Base-by-base conservation (phyloP, 2,329 filamentous ascomycete species). In the Beauveria medogensis region DNA sequence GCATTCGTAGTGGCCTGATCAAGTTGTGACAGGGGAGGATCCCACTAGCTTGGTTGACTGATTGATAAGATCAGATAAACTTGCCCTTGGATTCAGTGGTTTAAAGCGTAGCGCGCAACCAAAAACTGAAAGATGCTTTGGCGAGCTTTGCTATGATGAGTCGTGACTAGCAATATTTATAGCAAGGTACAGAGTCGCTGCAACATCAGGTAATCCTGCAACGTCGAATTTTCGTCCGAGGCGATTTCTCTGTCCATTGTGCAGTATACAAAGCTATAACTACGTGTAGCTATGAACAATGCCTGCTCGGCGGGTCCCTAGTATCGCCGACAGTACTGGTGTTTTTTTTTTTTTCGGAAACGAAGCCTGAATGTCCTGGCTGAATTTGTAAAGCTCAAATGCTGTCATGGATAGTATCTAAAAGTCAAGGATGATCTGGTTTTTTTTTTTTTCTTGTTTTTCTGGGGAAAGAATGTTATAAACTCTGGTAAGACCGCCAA, bases 281-380 rank as follows among this genome's bases (percentile, higher is more conserved):
- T 66, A 67, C 67, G 26, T 66, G 43, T 65, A 64, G 10, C 63
- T 64, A 62, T 65, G 40, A 16, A 65, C 60, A 14, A 69, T 59
- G 37, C 64, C 63, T 0, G 65, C 55, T 61, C 63, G 60, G n/a
- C 62, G 65, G 2, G 67, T 67, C 55, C 61, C 64, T 63, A 69
- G 59, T 46, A 66, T 65, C 53, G 55, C 51, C 16, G 64, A 69
- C 1, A 30, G 30, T 30, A 3, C 30, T 30, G 9, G 1, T 12
- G 12, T 30, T 10, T 12, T 30, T 12, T 2, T 12, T 30, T 30
- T 10, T 12, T 30, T 12, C 8, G 9, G 30, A 30, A 30, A 30
- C 10, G 30, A 30, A 12, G 30, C 10, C 30, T 30, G 28, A 30
- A 30, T 12, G 10, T 12, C 30, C 3, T 30, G 30, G 3, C 30